These are phyloP conservation scores for Penicillium sp. DNA, from an alignment of 2,329 filamentous ascomycete species.

Conservation along the genomic window DNA sequence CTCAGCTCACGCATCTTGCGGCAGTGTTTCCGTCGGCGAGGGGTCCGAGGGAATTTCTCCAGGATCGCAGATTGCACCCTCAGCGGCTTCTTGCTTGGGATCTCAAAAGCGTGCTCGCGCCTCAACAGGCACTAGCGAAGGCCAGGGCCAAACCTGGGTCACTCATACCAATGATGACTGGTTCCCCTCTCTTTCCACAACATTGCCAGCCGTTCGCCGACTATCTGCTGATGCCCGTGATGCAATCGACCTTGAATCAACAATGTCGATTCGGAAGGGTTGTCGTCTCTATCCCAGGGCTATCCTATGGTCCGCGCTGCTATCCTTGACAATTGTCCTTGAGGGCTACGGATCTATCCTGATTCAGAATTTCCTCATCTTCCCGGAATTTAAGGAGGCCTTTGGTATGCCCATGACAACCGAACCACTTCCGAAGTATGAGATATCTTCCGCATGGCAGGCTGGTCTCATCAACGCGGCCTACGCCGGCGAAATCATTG, in stretches of 20 bases:
- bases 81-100: no score
- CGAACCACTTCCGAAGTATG: slow-evolving; percentile 24
- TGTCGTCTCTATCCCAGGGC: slow-evolving; percentile 36
- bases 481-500: slow-evolving; percentile 30
- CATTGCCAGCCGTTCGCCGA: no score
- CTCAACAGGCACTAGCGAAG: no score
- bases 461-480: slow-evolving; percentile 32
- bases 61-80: no score
- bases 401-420: slow-evolving; percentile 30
- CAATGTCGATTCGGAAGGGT: slow-evolving; percentile 9
- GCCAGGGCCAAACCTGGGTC: no score
- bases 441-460: slow-evolving; percentile 39
- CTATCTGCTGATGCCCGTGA: no score
- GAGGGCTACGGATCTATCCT: slow-evolving; percentile 37
- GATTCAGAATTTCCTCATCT: slow-evolving; percentile 39
- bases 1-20: no score
- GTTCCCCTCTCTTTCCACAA: no score
- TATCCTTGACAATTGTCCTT: slow-evolving; percentile 45
- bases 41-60: no score
- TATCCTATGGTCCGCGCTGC: slow-evolving; percentile 40
- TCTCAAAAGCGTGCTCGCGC: no score
- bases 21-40: no score
- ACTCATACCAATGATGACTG: no score
- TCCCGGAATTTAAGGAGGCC: slow-evolving; percentile 36
- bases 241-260: neutral